Evolutionary conservation across 345 rosid genomes (phyloP).

Genomic region (Lepidium didymum): DNA sequence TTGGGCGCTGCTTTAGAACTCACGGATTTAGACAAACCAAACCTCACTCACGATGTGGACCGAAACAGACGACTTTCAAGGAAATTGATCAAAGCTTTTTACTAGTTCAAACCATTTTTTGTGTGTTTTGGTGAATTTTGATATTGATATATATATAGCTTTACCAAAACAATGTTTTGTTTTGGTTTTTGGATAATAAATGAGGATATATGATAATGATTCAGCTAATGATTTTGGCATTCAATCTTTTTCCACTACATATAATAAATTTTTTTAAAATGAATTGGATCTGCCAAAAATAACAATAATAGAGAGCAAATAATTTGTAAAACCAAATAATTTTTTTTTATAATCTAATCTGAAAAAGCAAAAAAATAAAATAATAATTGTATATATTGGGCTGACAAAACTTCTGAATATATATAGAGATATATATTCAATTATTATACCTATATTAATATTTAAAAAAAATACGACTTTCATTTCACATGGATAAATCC

Average conservation of each 20-base stretch:
- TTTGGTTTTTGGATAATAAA: not conserved
- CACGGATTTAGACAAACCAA: conserved; percentile 24
- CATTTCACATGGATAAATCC: conserved; percentile 26
- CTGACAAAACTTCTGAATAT: conserved; percentile 5
- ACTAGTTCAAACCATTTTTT: not conserved
- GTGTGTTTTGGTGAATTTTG: not conserved
- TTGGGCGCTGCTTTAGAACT: conserved; percentile 42
- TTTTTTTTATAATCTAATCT: not conserved
- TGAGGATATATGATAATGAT: too few relatives aligned
- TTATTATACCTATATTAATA: not conserved
- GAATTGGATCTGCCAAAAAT: too few relatives aligned
- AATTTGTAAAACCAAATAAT: too few relatives aligned
- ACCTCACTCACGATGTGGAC: not conserved
- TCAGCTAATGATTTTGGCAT: too few relatives aligned
- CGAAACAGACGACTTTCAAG: conserved; percentile 19
- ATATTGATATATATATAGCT: not conserved
- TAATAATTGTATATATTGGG: not conserved
- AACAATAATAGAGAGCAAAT: too few relatives aligned
- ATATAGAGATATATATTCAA: conserved; percentile 4
- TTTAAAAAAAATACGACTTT: not conserved
- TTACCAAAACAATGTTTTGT: not conserved
- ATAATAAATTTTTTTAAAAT: too few relatives aligned
- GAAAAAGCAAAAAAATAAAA: too few relatives aligned
- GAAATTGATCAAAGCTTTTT: conserved; percentile 21
- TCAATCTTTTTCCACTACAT: too few relatives aligned